Conservation (phyloP, 225 moss, liverwort and hornwort species). For the Marchantia polymorpha region DNA sequence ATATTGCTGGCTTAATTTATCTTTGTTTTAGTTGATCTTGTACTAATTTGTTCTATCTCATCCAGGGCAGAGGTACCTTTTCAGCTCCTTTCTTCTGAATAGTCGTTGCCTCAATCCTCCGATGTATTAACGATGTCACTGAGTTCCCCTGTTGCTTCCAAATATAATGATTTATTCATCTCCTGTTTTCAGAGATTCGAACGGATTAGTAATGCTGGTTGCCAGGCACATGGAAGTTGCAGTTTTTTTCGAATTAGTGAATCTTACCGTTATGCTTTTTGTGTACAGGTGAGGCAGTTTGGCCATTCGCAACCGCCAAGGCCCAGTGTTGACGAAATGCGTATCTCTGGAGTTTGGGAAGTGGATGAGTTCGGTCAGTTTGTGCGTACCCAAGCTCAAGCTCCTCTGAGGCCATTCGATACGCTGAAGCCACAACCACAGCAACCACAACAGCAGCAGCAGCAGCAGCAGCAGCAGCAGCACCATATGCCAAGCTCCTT, state of each 20-base stretch:
- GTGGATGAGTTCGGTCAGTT: conserved; percentile 95
- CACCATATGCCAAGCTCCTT: conserved; percentile 60
- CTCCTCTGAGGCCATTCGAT: conserved; percentile 63
- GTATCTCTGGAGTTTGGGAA: conserved; percentile 96
- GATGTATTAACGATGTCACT: neutral
- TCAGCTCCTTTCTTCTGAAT: neutral
- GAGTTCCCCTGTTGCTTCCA: neutral
- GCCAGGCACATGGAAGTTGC: neutral
- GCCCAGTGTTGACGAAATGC: conserved; percentile 79
- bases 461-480: conserved; percentile 31
- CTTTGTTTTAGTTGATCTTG: neutral
- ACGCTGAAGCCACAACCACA: conserved; percentile 51
- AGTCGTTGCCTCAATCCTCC: neutral
- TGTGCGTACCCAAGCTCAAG: conserved; percentile 87
- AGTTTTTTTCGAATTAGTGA: neutral
- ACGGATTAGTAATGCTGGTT: neutral
- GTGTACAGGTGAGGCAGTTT: conserved; percentile 52
- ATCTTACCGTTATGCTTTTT: conserved; percentile 4
- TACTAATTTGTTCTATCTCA: neutral
- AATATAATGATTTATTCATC: neutral
- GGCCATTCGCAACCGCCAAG: conserved; percentile 65
- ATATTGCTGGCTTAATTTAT: neutral
- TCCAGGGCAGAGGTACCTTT: neutral
- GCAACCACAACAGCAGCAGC: conserved; percentile 52
- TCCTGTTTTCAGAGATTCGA: neutral